Evolutionary conservation across 345 rosid species (phyloP).

Genomic region (Eucalyptus pumila): DNA sequence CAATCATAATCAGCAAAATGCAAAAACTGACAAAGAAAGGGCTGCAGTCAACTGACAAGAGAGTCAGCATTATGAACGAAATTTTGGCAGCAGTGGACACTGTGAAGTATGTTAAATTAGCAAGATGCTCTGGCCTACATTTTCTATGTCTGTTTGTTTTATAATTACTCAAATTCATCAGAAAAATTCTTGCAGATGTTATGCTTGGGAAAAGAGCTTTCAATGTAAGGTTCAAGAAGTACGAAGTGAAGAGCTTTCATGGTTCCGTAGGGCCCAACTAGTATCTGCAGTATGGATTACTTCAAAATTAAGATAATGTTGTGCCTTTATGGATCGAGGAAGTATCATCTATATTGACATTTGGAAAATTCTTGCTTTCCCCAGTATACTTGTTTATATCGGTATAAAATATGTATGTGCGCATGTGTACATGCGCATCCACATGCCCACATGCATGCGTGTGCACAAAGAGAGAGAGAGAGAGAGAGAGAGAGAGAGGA

Average conservation of each 20-base stretch:
- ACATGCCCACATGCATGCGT: too few species aligned
- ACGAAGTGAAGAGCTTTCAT: constrained; percentile 70
- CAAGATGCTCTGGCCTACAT: neutral
- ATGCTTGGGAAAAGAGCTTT: constrained; percentile 94
- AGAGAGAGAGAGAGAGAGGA: too few species aligned
- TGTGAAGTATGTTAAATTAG: constrained; percentile 50
- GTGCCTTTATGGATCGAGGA: neutral
- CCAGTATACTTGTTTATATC: too few species aligned
- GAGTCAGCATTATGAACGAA: constrained; percentile 84
- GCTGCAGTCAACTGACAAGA: constrained; percentile 81
- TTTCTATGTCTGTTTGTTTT: neutral
- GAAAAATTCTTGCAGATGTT: constrained; percentile 41
- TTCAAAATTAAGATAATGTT: neutral
- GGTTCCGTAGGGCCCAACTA: constrained; percentile 79
- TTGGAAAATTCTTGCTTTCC: neutral
- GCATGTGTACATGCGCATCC: too few species aligned
- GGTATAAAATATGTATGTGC: too few species aligned
- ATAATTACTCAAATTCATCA: neutral
- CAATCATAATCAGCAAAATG: constrained; percentile 76
- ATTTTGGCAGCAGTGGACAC: constrained; percentile 91
- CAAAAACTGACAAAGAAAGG: constrained; percentile 83
- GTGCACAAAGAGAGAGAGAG: too few species aligned
- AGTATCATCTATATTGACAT: neutral
- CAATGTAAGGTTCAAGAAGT: constrained; percentile 57
- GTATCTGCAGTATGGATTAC: constrained; percentile 59